phyloP scores from a whole-genome alignment of 768 basidiomycete genomes.

The Russula ochroleuca region DNA sequence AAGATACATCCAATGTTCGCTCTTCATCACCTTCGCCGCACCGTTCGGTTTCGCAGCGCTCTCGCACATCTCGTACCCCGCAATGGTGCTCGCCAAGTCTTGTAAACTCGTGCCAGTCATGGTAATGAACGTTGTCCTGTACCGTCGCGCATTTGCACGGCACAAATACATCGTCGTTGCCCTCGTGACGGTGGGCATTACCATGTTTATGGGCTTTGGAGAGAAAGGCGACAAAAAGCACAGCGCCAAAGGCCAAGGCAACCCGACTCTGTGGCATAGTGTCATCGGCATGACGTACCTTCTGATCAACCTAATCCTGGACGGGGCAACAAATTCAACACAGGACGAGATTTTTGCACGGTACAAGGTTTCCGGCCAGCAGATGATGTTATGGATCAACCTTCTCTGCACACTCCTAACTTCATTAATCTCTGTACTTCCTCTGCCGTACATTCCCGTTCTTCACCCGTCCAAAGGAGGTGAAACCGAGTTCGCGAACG shows the following conservation, averaged over 20 bases:
- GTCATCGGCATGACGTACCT: conserved; percentile 72
- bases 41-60: conserved; percentile 96
- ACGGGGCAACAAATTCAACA: conserved; percentile 91
- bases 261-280: conserved; percentile 48
- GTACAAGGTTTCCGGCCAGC: conserved; percentile 77
- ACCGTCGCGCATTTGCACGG: conserved; percentile 85
- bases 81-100: conserved; percentile 97
- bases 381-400: conserved; percentile 99
- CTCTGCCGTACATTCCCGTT: conserved; percentile 77
- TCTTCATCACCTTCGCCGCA: conserved; percentile 85
- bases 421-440: conserved; percentile 62
- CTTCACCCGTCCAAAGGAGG: conserved; percentile 63
- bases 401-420: conserved; percentile 76
- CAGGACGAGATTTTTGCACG: conserved; percentile 93
- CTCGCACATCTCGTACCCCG: conserved; percentile 94
- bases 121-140: conserved; percentile 94
- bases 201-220: conserved; percentile 89
- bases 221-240: conserved; percentile 45
- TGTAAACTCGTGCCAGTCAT: conserved; percentile 99
- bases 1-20: conserved; percentile 76
- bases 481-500: conserved; percentile 59
- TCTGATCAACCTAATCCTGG: conserved; percentile 81
- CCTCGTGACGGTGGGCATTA: conserved; percentile 90
- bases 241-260: conserved; percentile 36
- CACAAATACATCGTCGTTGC: conserved; percentile 95